Evolutionary conservation across 192 early-diverging fungal species (phyloP), one percentile per base, ranked within the genome.

Genomic region (Chytriomyces sp.): DNA sequence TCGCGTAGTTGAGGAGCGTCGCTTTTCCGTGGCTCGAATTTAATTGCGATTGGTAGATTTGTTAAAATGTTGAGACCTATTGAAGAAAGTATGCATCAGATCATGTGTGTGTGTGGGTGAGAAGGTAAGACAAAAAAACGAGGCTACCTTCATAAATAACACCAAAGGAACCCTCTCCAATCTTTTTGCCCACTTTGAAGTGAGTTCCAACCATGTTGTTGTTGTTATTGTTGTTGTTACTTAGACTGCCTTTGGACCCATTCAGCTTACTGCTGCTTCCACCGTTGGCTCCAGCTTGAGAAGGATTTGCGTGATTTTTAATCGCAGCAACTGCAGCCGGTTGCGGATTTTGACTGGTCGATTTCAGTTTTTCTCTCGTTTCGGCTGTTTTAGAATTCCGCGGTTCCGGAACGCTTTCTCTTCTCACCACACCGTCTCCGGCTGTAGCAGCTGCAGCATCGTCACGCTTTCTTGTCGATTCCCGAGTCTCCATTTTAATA

Each of bases 91-190:
- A 16, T 23, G 5, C 59, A 20, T 64, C 13, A 77, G 16, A 26
- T 3, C 49, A 20, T 44, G 80, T 24, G 45, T 44, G 80, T 24
- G n/a, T 2, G 23, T 13, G 59, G 23, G 13, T 11, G 16, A 49
- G 43, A 68, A 45, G 13, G 43, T 46, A 49, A 76, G 61, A 23
- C 53, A 18, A 48, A 13, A 35, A 35, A 18, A 35, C 6, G 3
- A 23, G 7, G 67, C 80, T 88, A 94, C 95, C 96, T 91, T 97
- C 94, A 83, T 96, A 96, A 74, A 97, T 96, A 80, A 96, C 90
- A 70, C 96, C 96, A 90, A 97, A 97, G 77, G 93, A 94, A 57
- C 96, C 96, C 81, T 96, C 95, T 70, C 95, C 96, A 84, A 97
- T 94, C 82, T 93, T 94, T 81, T 91, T 94, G 64, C 94, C 94